Evolutionary conservation across 306 rosid genomes (phyloP).

Genomic region (Cyamopsis tetragonoloba): DNA sequence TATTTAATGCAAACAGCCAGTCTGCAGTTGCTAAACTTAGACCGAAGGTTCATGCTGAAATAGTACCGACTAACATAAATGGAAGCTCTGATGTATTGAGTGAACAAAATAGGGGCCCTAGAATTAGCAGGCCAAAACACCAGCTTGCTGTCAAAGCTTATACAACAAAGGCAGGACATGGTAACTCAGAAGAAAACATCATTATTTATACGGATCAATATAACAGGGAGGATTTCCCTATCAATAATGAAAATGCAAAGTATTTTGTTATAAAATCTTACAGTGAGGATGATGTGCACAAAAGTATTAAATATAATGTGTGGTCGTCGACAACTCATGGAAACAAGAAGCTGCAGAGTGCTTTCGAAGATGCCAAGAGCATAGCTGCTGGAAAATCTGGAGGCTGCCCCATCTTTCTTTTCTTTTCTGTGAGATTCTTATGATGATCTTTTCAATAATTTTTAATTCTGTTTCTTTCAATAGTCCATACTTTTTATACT

Average conservation of each 20-base stretch:
- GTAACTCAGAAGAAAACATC: conserved; percentile 64
- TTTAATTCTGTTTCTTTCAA: not conserved
- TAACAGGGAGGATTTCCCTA: conserved; percentile 70
- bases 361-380: conserved; percentile 70
- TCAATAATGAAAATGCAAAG: conserved; percentile 61
- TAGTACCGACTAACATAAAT: conserved; percentile 46
- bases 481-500: not conserved
- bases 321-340: conserved; percentile 99
- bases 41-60: conserved; percentile 50
- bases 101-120: conserved; percentile 90
- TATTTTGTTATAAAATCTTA: conserved; percentile 89
- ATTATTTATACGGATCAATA: conserved; percentile 69
- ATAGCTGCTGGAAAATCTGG: conserved; percentile 54
- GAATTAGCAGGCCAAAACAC: conserved; percentile 57
- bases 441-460: not conserved
- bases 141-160: conserved; percentile 67
- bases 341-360: conserved; percentile 76
- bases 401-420: conserved; percentile 82
- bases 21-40: conserved; percentile 45
- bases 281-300: conserved; percentile 97
- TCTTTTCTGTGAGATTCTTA: conserved; percentile 73
- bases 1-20: conserved; percentile 53
- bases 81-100: conserved; percentile 58
- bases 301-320: conserved; percentile 85
- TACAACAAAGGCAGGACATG: conserved; percentile 58